Conservation (phyloP, 2,329 filamentous ascomycete genomes). For the Biscogniauxia marginata region DNA sequence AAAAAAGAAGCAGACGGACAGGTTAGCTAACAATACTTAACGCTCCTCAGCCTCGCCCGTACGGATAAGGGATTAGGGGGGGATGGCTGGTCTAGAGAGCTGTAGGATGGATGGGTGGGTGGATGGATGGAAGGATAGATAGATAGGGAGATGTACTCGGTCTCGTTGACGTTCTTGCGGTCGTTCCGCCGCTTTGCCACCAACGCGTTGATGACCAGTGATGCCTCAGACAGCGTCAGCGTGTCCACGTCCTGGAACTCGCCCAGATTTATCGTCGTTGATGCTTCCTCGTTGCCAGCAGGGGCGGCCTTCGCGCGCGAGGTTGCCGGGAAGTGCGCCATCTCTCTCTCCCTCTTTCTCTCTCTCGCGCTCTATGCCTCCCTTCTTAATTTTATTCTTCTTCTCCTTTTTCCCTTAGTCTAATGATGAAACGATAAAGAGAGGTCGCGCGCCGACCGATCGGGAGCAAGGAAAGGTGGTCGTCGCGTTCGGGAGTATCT, state of each 20-base stretch:
- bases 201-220: slow-evolving; percentile 87
- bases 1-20: background rate
- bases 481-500: too few species aligned
- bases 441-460: background rate
- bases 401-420: background rate
- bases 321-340: slow-evolving; percentile 46
- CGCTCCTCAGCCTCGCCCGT: background rate
- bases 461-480: background rate
- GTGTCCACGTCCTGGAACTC: slow-evolving; percentile 93
- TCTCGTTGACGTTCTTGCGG: slow-evolving; percentile 80
- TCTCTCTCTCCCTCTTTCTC: slow-evolving; percentile 7
- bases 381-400: too few species aligned
- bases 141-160: slow-evolving; percentile 59
- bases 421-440: background rate
- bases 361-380: too few species aligned
- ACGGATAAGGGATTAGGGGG: background rate
- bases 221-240: slow-evolving; percentile 86
- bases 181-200: slow-evolving; percentile 76
- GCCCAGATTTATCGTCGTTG: slow-evolving; percentile 77
- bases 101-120: too few species aligned
- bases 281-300: slow-evolving; percentile 84
- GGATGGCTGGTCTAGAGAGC: too few species aligned
- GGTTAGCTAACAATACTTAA: background rate
- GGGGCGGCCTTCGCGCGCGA: slow-evolving; percentile 67
- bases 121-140: background rate